Conservation (phyloP, 2,329 filamentous ascomycete species). For the Exserohilum rostratum region DNA sequence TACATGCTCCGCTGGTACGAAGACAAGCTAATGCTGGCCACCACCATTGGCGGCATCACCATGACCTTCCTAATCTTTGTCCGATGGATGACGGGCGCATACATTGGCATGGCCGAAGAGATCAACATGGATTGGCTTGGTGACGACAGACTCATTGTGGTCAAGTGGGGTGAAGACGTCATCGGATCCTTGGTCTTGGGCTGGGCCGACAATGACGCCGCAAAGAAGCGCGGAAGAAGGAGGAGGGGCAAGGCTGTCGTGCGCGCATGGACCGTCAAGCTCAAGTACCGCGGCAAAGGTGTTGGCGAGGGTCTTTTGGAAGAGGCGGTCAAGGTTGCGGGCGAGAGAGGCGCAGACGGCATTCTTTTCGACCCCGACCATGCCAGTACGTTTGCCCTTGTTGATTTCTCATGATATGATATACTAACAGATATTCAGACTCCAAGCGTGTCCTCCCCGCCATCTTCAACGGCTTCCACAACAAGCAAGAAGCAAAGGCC, state of each 20-base stretch:
- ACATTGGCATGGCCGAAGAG: slow-evolving; percentile 67
- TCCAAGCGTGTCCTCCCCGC: slow-evolving; percentile 42
- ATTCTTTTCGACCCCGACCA: slow-evolving; percentile 78
- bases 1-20: slow-evolving; percentile 49
- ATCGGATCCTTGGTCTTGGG: slow-evolving; percentile 74
- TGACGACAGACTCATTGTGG: slow-evolving; percentile 61
- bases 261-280: slow-evolving; percentile 79
- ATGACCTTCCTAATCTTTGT: slow-evolving; percentile 69
- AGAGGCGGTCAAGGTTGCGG: slow-evolving; percentile 72
- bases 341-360: slow-evolving; percentile 70
- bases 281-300: slow-evolving; percentile 72
- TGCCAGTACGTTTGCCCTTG: slow-evolving; percentile 65
- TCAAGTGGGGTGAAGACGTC: slow-evolving; percentile 69
- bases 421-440: slow-evolving; percentile 32
- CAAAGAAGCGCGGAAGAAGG: slow-evolving; percentile 53
- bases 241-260: slow-evolving; percentile 72
- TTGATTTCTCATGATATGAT: neutral
- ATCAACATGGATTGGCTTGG: slow-evolving; percentile 68
- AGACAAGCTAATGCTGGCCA: slow-evolving; percentile 63
- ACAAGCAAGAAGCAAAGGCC: slow-evolving; percentile 42
- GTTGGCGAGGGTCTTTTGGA: slow-evolving; percentile 75
- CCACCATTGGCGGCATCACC: slow-evolving; percentile 65
- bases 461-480: slow-evolving; percentile 45
- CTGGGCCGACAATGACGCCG: slow-evolving; percentile 59
- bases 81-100: slow-evolving; percentile 65